phyloP scores from a whole-genome alignment of 78 protist species.

The Anaeramoeba flamelloides region DNA sequence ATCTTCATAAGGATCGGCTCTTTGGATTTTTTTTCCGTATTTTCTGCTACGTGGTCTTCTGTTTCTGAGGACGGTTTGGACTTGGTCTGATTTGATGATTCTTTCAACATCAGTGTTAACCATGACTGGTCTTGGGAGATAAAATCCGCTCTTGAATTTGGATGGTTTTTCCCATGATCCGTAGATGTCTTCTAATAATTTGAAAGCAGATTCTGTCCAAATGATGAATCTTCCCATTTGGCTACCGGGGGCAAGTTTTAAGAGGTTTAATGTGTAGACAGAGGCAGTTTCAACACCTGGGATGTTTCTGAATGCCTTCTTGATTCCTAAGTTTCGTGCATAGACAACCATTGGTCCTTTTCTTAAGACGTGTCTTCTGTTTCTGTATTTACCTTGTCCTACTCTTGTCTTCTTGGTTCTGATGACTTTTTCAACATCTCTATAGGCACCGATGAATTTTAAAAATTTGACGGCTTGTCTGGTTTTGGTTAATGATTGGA shows the following conservation, averaged over 20 bases:
- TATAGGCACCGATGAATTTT: constrained; percentile 58
- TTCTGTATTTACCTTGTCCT: constrained; percentile 93
- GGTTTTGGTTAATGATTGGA: constrained; percentile 69
- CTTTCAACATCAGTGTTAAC: constrained; percentile 78
- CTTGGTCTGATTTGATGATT: constrained; percentile 81
- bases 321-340: constrained; percentile 51
- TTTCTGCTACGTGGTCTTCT: no score
- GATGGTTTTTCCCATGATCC: constrained; percentile 45
- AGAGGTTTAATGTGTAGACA: constrained; percentile 83
- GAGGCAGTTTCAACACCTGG: constrained; percentile 84
- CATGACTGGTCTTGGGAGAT: constrained; percentile 73
- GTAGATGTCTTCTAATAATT: constrained; percentile 62
- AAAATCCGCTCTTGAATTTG: constrained; percentile 55
- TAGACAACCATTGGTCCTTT: constrained; percentile 92
- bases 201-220: constrained; percentile 96
- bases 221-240: constrained; percentile 97
- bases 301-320: constrained; percentile 83
- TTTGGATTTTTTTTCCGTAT: no score
- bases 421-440: constrained; percentile 61
- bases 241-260: constrained; percentile 99
- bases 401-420: constrained; percentile 56
- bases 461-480: constrained; percentile 72
- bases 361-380: constrained; percentile 81
- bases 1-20: no score
- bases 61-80: constrained; percentile 68